Percentiles rank a stretch among this genome's conserved stretches.
phyloP scores from a whole-genome alignment of 208 protist species.

The Acanthamoeba triangularis region DNA sequence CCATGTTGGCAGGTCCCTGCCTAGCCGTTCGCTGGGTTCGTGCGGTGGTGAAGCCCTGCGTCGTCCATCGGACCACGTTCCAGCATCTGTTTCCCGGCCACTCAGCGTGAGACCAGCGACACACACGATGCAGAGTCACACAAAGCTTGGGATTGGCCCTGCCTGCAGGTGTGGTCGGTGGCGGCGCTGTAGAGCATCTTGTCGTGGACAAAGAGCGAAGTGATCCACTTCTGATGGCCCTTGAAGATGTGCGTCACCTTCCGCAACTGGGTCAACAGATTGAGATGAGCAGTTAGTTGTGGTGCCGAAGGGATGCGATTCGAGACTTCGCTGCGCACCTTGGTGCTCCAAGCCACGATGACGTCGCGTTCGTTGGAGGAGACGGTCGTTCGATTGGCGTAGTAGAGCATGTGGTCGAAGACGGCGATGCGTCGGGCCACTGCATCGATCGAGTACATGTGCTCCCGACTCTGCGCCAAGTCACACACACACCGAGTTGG shows the following conservation, averaged over 20 bases:
- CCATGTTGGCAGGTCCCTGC: not conserved
- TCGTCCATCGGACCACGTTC: conserved; percentile 20
- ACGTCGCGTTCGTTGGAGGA: conserved; percentile 15
- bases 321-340: not conserved
- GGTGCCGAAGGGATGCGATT: not conserved
- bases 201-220: conserved; percentile 27
- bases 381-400: conserved; percentile 13
- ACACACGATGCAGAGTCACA: not conserved
- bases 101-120: too few species aligned
- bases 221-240: conserved; percentile 61
- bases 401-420: conserved; percentile 22
- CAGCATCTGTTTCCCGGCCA: not conserved
- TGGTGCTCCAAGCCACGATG: conserved; percentile 17
- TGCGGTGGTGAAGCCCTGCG: conserved; percentile 1
- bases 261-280: not conserved
- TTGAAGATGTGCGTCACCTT: conserved; percentile 46
- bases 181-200: conserved; percentile 27
- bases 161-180: conserved; percentile 44
- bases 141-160: not conserved
- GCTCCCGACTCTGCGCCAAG: not conserved
- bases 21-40: not conserved
- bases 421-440: not conserved
- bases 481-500: not conserved
- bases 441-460: conserved; percentile 20
- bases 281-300: not conserved